Conservation (phyloP, 1,139 yeast species). For the Yamadazyma atmosphaerica region DNA sequence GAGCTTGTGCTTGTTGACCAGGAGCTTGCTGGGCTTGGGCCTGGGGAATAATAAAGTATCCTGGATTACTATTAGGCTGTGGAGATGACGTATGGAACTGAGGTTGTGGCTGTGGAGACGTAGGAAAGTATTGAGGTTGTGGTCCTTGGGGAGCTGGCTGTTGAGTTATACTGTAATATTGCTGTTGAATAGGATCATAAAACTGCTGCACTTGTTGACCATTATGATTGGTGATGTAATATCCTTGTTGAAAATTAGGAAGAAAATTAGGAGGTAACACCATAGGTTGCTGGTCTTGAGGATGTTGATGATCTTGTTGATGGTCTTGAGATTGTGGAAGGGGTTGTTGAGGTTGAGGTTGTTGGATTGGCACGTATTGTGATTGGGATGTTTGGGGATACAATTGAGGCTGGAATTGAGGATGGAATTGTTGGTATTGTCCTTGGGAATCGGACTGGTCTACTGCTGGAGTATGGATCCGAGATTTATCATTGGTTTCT, state of each 20-base stretch:
- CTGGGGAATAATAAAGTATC: constrained; percentile 13
- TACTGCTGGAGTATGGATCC: constrained; percentile 7
- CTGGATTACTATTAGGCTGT: constrained; percentile 10
- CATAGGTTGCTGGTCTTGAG: constrained; percentile 8
- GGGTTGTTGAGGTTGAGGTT: constrained; percentile 8
- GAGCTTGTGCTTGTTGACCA: constrained; percentile 19
- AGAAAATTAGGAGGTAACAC: constrained; percentile 20
- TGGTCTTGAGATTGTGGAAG: constrained; percentile 1
- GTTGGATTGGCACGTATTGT: constrained; percentile 10
- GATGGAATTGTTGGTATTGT: constrained; percentile 11
- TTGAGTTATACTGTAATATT: constrained; percentile 45
- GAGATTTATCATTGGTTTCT: constrained; percentile 25
- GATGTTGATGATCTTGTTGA: neutral
- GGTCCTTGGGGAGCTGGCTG: constrained; percentile 22
- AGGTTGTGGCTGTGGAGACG: constrained; percentile 32
- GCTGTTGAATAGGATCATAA: constrained; percentile 50
- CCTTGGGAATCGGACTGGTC: constrained; percentile 1
- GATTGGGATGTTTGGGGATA: constrained; percentile 17
- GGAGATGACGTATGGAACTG: constrained; percentile 9
- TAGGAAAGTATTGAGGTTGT: constrained; percentile 42
- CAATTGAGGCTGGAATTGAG: constrained; percentile 13
- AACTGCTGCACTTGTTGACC: constrained; percentile 41
- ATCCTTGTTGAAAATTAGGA: constrained; percentile 21
- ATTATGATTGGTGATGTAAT: constrained; percentile 17
- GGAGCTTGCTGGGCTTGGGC: constrained; percentile 12